Conservation (phyloP, 2,329 filamentous ascomycete species). For the Colletotrichum nymphaeae region DNA sequence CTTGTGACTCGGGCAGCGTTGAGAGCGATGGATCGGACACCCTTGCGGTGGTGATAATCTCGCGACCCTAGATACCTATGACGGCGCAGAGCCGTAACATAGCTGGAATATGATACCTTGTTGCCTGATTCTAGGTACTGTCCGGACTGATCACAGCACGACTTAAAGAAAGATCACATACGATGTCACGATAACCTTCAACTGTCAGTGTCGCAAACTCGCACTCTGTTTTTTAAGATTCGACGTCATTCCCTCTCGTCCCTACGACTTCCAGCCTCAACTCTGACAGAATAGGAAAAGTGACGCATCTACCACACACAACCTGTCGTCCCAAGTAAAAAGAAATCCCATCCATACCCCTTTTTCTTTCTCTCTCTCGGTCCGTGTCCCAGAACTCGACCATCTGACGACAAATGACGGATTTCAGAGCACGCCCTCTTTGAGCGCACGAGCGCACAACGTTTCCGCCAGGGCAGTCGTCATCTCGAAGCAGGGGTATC, state of each 20-base stretch:
- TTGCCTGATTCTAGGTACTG: not conserved
- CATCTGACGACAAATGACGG: slow-evolving; percentile 25
- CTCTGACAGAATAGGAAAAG: not conserved
- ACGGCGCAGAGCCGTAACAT: not conserved
- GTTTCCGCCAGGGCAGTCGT: not conserved
- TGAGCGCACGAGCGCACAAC: not conserved
- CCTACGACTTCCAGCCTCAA: not conserved
- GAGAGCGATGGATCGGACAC: not conserved
- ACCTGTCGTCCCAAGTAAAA: slow-evolving; percentile 16
- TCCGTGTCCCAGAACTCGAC: slow-evolving; percentile 12
- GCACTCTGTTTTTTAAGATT: not conserved
- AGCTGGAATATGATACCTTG: slow-evolving; percentile 8
- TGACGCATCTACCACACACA: slow-evolving; percentile 2
- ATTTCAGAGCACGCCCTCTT: not conserved
- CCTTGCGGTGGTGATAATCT: not conserved
- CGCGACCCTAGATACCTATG: not conserved
- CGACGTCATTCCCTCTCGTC: not conserved
- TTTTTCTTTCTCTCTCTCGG: slow-evolving; percentile 4
- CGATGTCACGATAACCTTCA: not conserved
- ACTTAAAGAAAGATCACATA: not conserved
- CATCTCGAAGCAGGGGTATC: not conserved
- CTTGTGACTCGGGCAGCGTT: not conserved
- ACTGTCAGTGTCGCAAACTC: not conserved
- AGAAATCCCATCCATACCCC: not conserved
- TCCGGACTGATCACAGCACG: too few relatives aligned